Evolutionary conservation across 108 stramenopile species (phyloP).

Genomic region (Nitzschia putrida): DNA sequence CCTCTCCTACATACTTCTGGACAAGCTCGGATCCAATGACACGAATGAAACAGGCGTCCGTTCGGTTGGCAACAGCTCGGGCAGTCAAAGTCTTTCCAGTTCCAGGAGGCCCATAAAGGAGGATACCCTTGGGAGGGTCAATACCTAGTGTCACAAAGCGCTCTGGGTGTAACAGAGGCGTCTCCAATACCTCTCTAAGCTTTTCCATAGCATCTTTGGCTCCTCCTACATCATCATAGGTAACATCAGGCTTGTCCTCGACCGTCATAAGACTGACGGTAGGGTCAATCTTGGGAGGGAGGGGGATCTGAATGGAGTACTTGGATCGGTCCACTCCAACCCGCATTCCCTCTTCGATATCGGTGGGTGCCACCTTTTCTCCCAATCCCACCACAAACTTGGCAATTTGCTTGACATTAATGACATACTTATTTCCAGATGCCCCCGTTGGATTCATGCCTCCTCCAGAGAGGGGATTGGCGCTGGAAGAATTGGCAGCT

Average conservation of each 20-base stretch:
- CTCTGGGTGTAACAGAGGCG: conserved; percentile 94
- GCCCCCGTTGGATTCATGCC: conserved; percentile 14
- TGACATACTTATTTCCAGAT: conserved; percentile 92
- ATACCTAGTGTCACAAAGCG: conserved; percentile 96
- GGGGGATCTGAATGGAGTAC: conserved; percentile 97
- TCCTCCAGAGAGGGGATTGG: conserved; percentile 15
- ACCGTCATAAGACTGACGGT: conserved; percentile 99
- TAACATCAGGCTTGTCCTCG: conserved; percentile 99
- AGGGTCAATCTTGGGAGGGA: conserved; percentile 99
- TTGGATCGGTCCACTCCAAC: conserved; percentile 97
- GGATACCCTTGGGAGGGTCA: conserved; percentile 97
- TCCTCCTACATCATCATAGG: conserved; percentile 99
- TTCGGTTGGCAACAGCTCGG: conserved; percentile 95
- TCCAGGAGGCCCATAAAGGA: conserved; percentile 94
- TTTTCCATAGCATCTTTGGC: conserved; percentile 98
- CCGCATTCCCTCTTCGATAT: conserved; percentile 99
- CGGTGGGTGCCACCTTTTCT: conserved; percentile 98
- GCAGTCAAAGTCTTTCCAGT: conserved; percentile 94
- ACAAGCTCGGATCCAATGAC: conserved; percentile 96
- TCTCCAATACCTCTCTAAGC: conserved; percentile 93
- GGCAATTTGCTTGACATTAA: conserved; percentile 99
- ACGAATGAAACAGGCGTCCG: conserved; percentile 98
- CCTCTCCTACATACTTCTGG: conserved; percentile 97
- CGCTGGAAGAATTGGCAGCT: conserved; percentile 6
- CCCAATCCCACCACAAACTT: conserved; percentile 98